Base-by-base conservation (phyloP, 768 basidiomycete species). In the Termitomyces sp. region DNA sequence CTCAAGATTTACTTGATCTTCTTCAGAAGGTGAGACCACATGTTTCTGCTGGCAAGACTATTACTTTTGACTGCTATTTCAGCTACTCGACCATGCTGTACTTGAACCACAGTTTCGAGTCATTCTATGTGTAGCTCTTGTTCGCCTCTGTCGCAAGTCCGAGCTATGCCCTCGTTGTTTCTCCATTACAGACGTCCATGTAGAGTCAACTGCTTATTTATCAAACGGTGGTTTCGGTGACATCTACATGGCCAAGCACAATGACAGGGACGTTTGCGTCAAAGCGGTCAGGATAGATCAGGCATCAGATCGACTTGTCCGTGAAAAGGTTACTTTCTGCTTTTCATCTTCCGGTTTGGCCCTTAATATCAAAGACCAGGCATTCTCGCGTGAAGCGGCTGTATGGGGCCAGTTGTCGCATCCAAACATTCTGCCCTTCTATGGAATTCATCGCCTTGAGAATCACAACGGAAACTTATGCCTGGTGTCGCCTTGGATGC, bases 401-500 rank as follows among this genome's bases (percentile, higher is more conserved):
- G 23, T 61, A 18, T 63, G 62, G 62, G 53, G 60, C 6, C 60
- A 61, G 28, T 26, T 63, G 44, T 61, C 28, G 16, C 62, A 63
- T 32, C 55, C 48, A 0, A 61, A 63, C 57, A 63, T 77, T 3
- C 66, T 77, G 7, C 75, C 75, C 0, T 76, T 78, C 46, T 71
- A 71, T 12, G 75, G 75, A 1, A 75, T 77, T 44, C 68, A 71
- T 18, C 71, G 72, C 1, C 49, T 68, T 7, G 7, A 36, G 12
- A 53, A 58, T 30, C 67, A 72, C 41, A 41, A 44, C 8, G 46
- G 61, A n/a, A 58, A 58, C 12, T 59, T 74, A 14, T 71, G 70
- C 47, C 68, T 74, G n/a, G 71, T 75, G 2, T 73, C 71, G 1
- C 71, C 73, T 12, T 76, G 72, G 74, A 74, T 74, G 72, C 60